These are phyloP conservation scores for Penicillium cosmopolitanum DNA, from an alignment of 495 filamentous ascomycete genomes.

Conservation along the genomic window DNA sequence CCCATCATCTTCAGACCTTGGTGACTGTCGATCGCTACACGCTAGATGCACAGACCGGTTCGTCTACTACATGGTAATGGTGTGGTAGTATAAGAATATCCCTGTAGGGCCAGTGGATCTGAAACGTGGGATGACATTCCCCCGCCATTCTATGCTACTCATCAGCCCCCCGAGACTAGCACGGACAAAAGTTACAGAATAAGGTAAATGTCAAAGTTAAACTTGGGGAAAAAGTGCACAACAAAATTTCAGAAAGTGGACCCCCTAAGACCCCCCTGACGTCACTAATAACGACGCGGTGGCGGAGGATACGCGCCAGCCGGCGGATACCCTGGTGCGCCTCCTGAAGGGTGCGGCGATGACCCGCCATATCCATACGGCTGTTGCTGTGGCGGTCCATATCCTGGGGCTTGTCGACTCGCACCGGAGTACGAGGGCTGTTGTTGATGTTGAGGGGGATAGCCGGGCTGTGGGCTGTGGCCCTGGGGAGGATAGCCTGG, in stretches of 20 bases:
- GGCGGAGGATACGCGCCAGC: slow-evolving; percentile 33
- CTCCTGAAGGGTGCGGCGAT: slow-evolving; percentile 22
- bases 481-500: slow-evolving; percentile 22
- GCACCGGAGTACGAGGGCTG: slow-evolving; percentile 16
- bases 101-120: background rate
- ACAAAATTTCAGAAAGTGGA: background rate
- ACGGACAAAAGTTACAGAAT: background rate
- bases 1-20: too few species aligned
- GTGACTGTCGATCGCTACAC: too few species aligned
- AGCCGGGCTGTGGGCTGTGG: slow-evolving; percentile 24
- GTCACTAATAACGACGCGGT: slow-evolving; percentile 37
- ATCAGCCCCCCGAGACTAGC: background rate
- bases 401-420: slow-evolving; percentile 13
- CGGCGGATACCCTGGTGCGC: slow-evolving; percentile 25
- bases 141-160: background rate
- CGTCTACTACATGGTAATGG: too few species aligned
- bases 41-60: too few species aligned
- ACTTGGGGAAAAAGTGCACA: background rate
- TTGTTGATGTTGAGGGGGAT: slow-evolving; percentile 18
- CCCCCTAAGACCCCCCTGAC: slow-evolving; percentile 4
- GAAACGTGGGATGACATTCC: background rate
- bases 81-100: too few species aligned
- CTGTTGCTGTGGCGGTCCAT: slow-evolving; percentile 29
- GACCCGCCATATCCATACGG: slow-evolving; percentile 24
- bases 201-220: background rate